Percentiles rank a stretch among this genome's conserved stretches.
phyloP scores from a whole-genome alignment of 129 eudicot genomes.

The Pseudognaphalium luteoalbum region DNA sequence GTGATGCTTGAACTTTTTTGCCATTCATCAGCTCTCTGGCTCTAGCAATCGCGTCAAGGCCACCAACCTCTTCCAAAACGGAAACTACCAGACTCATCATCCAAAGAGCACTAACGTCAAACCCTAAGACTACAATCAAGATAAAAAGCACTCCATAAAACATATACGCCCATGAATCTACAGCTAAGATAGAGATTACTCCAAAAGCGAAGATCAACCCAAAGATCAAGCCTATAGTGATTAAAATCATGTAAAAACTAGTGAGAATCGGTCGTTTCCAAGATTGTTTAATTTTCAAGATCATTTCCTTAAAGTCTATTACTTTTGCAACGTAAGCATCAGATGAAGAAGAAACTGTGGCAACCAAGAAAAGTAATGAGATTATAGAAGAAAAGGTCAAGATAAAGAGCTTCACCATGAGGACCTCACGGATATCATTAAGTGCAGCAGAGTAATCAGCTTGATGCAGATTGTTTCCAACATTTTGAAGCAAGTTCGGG shows the following conservation, averaged over 20 bases:
- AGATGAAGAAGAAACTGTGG: slow-evolving; percentile 30
- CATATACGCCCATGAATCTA: slow-evolving; percentile 4
- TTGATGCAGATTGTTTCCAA: slow-evolving; percentile 4
- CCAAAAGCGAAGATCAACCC: not conserved
- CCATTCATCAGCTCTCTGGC: slow-evolving; percentile 28
- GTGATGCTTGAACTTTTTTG: slow-evolving; percentile 11
- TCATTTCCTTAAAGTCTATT: slow-evolving; percentile 18
- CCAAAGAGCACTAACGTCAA: slow-evolving; percentile 29
- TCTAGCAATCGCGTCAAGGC: slow-evolving; percentile 22
- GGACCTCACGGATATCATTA: not conserved
- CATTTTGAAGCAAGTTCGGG: slow-evolving; percentile 13
- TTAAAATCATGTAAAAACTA: slow-evolving; percentile 28
- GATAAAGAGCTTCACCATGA: not conserved
- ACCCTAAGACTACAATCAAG: not conserved
- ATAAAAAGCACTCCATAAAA: slow-evolving; percentile 3
- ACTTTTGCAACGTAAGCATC: slow-evolving; percentile 33
- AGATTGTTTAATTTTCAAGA: slow-evolving; percentile 12
- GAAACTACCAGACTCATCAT: slow-evolving; percentile 41
- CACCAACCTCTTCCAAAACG: slow-evolving; percentile 43
- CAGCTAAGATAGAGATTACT: slow-evolving; percentile 2
- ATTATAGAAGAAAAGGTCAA: slow-evolving; percentile 8
- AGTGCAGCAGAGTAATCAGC: not conserved
- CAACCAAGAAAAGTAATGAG: slow-evolving; percentile 24
- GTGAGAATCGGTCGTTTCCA: slow-evolving; percentile 22
- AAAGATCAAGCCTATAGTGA: not conserved